Evolutionary conservation across 2,329 filamentous ascomycete genomes (phyloP), one percentile per base, ranked within the genome.

Genomic region (Hirsutella rhossiliensis): DNA sequence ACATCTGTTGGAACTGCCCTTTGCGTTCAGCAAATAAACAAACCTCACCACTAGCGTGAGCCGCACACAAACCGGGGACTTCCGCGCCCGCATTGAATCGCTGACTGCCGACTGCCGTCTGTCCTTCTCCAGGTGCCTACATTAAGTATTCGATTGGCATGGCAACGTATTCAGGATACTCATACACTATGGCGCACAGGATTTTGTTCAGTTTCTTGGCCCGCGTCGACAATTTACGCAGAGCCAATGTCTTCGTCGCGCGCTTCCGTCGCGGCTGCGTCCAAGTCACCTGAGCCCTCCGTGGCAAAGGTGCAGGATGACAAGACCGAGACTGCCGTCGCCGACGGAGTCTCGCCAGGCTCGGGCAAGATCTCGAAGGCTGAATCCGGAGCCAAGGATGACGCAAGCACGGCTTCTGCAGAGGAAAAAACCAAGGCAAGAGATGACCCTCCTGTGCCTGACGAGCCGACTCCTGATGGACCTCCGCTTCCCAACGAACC

Each of bases 401-500:
- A 37, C 15, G 34, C n/a, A 17, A 17, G 15, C 17, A 37, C 9
- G 9, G 5, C 4, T 15, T 11, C 34, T 5, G 46, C 12, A 18
- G 44, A 43, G 3, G 41, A 46, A 20, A 41, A 42, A 28, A 40
- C 40, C 41, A 43, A 41, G 12, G 9, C 38, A 15, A 8, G 13
- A 17, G 50, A 55, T 37, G 56, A 55, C 32, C 63, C 64, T 30
- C 62, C 64, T 13, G 55, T 68, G 8, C 65, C 65, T 6, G 54
- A 58, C 31, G 65, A 66, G 40, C 36, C 56, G 19, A 47, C 45
- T 11, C 45, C 48, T 2, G 46, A 47, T 37, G 58, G 52, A 12
- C 68, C 68, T 4, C 67, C 67, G 1, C 54, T 72, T 7, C 69
- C 68, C 3, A 54, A 58, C 39, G 69, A 71, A 46, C 62, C 64